Evolutionary conservation across 2,329 filamentous ascomycete species (phyloP).

Genomic region (Cadophora sp.): DNA sequence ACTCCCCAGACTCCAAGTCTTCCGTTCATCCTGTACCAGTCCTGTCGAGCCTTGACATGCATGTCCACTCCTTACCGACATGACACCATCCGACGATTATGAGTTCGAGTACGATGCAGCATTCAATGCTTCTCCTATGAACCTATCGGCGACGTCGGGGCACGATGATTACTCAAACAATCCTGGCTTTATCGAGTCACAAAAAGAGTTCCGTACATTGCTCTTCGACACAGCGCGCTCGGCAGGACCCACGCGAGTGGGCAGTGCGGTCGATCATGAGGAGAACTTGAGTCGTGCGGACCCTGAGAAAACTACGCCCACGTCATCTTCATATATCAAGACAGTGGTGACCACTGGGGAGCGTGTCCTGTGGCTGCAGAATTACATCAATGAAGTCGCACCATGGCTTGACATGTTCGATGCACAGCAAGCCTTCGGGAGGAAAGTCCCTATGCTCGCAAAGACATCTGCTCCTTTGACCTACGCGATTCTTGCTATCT

Average conservation of each 20-base stretch:
- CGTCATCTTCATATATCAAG: conserved; percentile 12
- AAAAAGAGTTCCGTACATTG: conserved; percentile 52
- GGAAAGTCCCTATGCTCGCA: conserved; percentile 56
- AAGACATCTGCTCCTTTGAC: conserved; percentile 52
- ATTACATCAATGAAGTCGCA: conserved; percentile 60
- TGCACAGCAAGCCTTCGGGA: conserved; percentile 56
- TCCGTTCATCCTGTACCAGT: no score
- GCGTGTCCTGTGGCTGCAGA: conserved; percentile 49
- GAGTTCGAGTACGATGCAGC: no score
- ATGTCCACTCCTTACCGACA: no score
- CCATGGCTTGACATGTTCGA: conserved; percentile 64
- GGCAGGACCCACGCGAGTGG: conserved; percentile 41
- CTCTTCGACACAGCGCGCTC: conserved; percentile 47
- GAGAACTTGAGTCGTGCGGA: neutral
- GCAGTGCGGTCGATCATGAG: conserved; percentile 37
- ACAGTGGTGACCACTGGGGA: conserved; percentile 21
- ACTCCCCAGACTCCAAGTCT: no score
- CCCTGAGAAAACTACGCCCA: neutral
- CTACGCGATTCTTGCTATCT: conserved; percentile 60
- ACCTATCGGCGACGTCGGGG: neutral
- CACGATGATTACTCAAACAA: conserved; percentile 45
- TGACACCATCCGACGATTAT: no score
- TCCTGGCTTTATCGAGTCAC: conserved; percentile 52
- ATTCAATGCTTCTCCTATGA: no score
- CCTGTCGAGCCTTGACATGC: no score